Evolutionary conservation across 345 rosid species (phyloP), one percentile per base, ranked within the genome.

Genomic region (Citrus maxima): DNA sequence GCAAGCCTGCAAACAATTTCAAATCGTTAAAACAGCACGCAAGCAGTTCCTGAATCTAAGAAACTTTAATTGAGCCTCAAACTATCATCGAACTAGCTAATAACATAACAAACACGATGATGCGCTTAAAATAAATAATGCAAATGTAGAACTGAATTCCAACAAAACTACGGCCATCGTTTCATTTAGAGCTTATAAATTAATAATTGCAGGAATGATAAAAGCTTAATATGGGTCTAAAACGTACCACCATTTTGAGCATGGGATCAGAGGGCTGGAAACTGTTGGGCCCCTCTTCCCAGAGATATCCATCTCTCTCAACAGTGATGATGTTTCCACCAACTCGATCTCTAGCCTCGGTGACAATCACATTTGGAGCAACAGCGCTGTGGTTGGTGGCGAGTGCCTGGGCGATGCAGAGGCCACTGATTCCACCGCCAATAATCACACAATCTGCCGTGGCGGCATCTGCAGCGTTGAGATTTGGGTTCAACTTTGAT

Each of bases 271-370:
- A 92, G 25, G 98, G 99, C 82, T 95, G 98, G 82, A 91, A 95
- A 68, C 99, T 95, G 80, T 95, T 95, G 24, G 99, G 98, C 13
- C 96, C 97, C 85, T 93, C 98, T 84, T 95, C 98, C 98, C 99
- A 93, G 0, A 95, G 86, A 86, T 87, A 93, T 12, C 98, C 99
- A 75, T 91, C 94, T 76, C 86, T 85, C 87, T 95, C 96, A 54
- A 95, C 79, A 73, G 99, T 89, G 62, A 74, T 90, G 82, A 95
- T 91, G 82, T 93, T 92, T 78, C 99, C 98, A 27, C 98, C 98
- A 61, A 90, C 94, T 61, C 95, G 93, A 64, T 88, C 94, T 80
- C 84, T 89, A 73, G 97, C 93, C 81, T 93, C 98, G 4, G 98
- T 92, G 79, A 95, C 92, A 62, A 95, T 86, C 85, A 95, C 89